These are phyloP conservation scores for Prasinococcaceae sp. DNA, from an alignment of 139 green algal genomes.

Conservation along the genomic window DNA sequence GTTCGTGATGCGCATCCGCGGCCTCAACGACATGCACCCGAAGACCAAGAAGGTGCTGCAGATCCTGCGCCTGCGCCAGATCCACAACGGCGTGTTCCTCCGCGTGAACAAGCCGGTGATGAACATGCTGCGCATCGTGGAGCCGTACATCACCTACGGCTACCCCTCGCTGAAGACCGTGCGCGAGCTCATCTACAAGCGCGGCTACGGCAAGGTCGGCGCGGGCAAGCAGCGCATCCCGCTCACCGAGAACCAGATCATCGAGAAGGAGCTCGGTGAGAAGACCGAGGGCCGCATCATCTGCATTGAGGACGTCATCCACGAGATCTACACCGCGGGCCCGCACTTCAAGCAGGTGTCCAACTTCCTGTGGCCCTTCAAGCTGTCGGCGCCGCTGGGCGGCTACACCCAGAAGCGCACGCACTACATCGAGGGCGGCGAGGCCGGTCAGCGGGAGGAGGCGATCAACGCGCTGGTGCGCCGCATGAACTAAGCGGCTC, in stretches of 20 bases:
- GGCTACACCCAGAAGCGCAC: slow-evolving; percentile 84
- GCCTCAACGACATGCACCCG: slow-evolving; percentile 89
- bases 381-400: slow-evolving; percentile 66
- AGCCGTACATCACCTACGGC: slow-evolving; percentile 92
- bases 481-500: slow-evolving; percentile 93
- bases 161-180: slow-evolving; percentile 98
- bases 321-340: slow-evolving; percentile 91
- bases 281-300: slow-evolving; percentile 85
- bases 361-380: slow-evolving; percentile 99
- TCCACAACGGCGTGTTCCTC: slow-evolving; percentile 97
- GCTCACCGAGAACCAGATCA: slow-evolving; percentile 91
- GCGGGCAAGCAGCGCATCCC: slow-evolving; percentile 80
- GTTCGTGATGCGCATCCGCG: slow-evolving; percentile 89
- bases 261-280: slow-evolving; percentile 61
- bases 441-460: slow-evolving; percentile 86
- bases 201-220: slow-evolving; percentile 92
- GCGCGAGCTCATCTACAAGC: slow-evolving; percentile 97
- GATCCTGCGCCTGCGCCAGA: slow-evolving; percentile 91
- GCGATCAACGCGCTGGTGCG: slow-evolving; percentile 94
- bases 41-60: slow-evolving; percentile 96
- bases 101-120: slow-evolving; percentile 96
- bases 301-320: slow-evolving; percentile 97
- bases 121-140: slow-evolving; percentile 86
- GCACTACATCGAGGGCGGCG: slow-evolving; percentile 96
- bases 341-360: slow-evolving; percentile 89